Conservation (phyloP, 1,139 yeast genomes). For the Nakaseomyces glabratus region DNA sequence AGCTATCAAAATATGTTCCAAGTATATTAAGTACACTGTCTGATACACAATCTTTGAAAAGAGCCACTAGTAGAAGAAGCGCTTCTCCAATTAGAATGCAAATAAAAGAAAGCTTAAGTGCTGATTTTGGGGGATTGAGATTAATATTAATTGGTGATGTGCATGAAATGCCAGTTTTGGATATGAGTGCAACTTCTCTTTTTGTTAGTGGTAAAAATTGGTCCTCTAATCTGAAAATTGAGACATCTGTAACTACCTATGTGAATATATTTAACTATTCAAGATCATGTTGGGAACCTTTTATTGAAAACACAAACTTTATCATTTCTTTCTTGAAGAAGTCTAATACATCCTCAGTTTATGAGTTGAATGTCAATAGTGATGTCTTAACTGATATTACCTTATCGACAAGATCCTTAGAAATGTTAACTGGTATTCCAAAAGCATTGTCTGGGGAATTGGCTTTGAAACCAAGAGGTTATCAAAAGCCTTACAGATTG, state of each 20-base stretch:
- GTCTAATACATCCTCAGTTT: conserved; percentile 37
- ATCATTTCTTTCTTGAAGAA: conserved; percentile 58
- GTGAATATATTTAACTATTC: conserved; percentile 84
- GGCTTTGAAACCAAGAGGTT: conserved; percentile 56
- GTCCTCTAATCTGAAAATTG: conserved; percentile 79
- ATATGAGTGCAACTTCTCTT: conserved; percentile 70
- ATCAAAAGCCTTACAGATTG: conserved; percentile 73
- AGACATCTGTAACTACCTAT: conserved; percentile 56
- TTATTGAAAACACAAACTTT: conserved; percentile 81
- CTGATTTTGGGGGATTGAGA: conserved; percentile 73
- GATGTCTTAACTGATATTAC: conserved; percentile 72
- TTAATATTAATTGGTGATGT: conserved; percentile 86
- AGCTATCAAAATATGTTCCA: conserved; percentile 57
- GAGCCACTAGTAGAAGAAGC: conserved; percentile 3
- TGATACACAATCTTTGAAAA: conserved; percentile 15
- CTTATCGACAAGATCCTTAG: conserved; percentile 71
- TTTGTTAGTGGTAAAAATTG: conserved; percentile 68
- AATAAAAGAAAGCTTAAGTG: conserved; percentile 63
- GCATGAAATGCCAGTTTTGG: conserved; percentile 86
- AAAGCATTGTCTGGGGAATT: conserved; percentile 47
- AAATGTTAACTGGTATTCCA: conserved; percentile 61
- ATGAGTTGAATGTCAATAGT: conserved; percentile 53
- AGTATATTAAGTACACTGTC: conserved; percentile 39
- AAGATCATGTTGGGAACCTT: conserved; percentile 93
- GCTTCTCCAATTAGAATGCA: conserved; percentile 30